Conservation (phyloP, 2,329 filamentous ascomycete species). For the Fusarium denticulatum region DNA sequence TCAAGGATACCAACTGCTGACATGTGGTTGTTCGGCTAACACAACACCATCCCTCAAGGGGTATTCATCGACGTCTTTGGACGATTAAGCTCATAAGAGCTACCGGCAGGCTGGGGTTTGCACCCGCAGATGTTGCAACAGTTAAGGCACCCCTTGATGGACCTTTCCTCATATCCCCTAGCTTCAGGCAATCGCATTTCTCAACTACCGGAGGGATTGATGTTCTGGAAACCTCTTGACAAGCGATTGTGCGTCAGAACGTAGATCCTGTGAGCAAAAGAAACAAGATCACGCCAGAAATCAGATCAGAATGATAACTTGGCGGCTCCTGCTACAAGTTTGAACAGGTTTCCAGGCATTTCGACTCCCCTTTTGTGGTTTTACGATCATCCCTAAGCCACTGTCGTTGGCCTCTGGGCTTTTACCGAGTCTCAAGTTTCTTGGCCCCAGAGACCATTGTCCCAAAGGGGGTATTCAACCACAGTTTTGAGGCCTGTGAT, state of each 20-base stretch:
- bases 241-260: conserved; percentile 9
- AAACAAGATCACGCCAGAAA: conserved; percentile 38
- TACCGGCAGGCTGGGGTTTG: conserved; percentile 37
- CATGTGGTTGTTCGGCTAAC: conserved; percentile 13
- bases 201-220: conserved; percentile 16
- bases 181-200: conserved; percentile 27
- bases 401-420: conserved; percentile 22
- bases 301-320: conserved; percentile 19
- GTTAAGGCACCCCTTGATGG: conserved; percentile 21
- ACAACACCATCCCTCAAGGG: conserved; percentile 36
- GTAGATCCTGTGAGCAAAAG: conserved; percentile 13
- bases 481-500: conserved; percentile 24
- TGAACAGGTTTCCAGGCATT: conserved; percentile 1
- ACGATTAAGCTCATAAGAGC: conserved; percentile 41
- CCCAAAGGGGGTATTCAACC: conserved; percentile 43
- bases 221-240: neutral
- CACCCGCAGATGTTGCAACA: conserved; percentile 32
- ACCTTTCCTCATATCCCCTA: conserved; percentile 42
- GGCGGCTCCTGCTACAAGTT: conserved; percentile 24
- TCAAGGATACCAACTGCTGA: neutral
- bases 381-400: conserved; percentile 25
- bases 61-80: conserved; percentile 33
- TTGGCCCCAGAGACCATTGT: conserved; percentile 30
- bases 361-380: conserved; percentile 29
- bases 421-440: conserved; percentile 33